Conservation (phyloP, 352 stramenopile genomes). For the Phytophthora constricta region DNA sequence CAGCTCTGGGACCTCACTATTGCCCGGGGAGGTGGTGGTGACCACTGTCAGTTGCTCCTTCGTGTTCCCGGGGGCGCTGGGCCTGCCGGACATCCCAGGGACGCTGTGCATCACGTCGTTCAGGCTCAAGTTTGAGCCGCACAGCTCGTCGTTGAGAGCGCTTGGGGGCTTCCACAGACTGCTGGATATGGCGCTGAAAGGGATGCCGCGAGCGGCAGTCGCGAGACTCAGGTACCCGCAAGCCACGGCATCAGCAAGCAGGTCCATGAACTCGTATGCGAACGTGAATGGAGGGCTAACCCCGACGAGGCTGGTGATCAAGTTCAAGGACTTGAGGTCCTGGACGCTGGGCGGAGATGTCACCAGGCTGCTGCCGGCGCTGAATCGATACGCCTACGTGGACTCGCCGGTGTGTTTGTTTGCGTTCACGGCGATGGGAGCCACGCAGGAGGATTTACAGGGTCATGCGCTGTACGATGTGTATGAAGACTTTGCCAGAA, state of each 20-base stretch:
- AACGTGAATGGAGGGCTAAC: conserved; percentile 15
- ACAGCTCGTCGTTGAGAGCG: conserved; percentile 46
- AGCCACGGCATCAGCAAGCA: conserved; percentile 33
- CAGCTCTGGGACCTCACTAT: conserved; percentile 11
- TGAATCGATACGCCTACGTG: conserved; percentile 78
- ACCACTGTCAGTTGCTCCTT: conserved; percentile 57
- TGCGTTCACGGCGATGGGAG: conserved; percentile 54
- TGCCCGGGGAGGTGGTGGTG: conserved; percentile 55
- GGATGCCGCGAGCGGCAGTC: conserved; percentile 68
- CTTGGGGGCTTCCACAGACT: conserved; percentile 60
- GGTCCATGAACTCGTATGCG: conserved; percentile 31
- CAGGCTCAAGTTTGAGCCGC: conserved; percentile 75
- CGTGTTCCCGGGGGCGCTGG: conserved; percentile 53
- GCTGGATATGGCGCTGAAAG: conserved; percentile 64
- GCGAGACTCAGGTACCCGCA: conserved; percentile 80
- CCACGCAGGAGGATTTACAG: conserved; percentile 39
- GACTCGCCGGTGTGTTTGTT: conserved; percentile 77
- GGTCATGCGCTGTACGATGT: conserved; percentile 75
- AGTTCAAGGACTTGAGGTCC: conserved; percentile 80
- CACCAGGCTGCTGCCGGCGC: conserved; percentile 60
- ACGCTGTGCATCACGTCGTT: conserved; percentile 74
- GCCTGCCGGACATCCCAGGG: conserved; percentile 57
- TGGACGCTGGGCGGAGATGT: conserved; percentile 80
- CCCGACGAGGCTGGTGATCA: conserved; percentile 70
- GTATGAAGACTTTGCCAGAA: conserved; percentile 69